A percentile compares a stretch with the other conserved stretches of the same genome.
Evolutionary conservation across 1,284 basidiomycete genomes (phyloP).

Genomic region (Trichosporon inkin): DNA sequence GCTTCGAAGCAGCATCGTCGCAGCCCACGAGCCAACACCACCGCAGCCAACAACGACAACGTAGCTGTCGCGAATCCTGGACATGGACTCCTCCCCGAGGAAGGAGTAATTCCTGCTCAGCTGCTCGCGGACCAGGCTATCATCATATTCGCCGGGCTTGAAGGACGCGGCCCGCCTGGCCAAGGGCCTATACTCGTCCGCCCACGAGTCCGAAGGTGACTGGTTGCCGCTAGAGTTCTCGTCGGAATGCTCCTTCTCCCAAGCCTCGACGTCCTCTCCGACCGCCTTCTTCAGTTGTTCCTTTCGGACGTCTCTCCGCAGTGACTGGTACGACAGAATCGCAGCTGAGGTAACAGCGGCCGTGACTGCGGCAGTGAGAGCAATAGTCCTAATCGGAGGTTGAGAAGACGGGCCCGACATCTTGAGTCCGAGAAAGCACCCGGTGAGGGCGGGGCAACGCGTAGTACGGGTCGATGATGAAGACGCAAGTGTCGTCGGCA

Average conservation of each 20-base stretch:
- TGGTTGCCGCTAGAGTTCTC: neutral
- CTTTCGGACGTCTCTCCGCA: conserved; percentile 44
- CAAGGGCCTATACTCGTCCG: conserved; percentile 22
- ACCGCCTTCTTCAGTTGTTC: conserved; percentile 47
- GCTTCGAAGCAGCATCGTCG: conserved; percentile 79
- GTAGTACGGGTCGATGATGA: too few relatives aligned
- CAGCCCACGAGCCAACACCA: conserved; percentile 93
- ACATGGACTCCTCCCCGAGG: conserved; percentile 86
- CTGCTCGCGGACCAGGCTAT: conserved; percentile 68
- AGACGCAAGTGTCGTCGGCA: too few relatives aligned
- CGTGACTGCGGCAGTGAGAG: conserved; percentile 43
- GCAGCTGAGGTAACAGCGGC: conserved; percentile 41
- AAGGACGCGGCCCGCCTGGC: conserved; percentile 26
- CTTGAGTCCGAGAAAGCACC: neutral
- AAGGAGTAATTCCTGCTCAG: conserved; percentile 92
- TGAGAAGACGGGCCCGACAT: conserved; percentile 4
- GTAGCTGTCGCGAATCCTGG: conserved; percentile 65
- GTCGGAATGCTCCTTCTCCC: conserved; percentile 29
- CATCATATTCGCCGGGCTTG: conserved; percentile 58
- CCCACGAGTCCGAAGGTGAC: conserved; percentile 13
- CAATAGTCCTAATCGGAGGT: conserved; percentile 27
- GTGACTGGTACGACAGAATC: conserved; percentile 47
- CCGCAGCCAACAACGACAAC: conserved; percentile 92
- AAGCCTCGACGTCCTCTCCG: conserved; percentile 46
- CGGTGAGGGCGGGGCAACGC: too few relatives aligned